A percentile compares a stretch with the other conserved stretches of the same genome.
Evolutionary conservation across 139 green algal genomes (phyloP).

Genomic region (Coelastrella sp.): DNA sequence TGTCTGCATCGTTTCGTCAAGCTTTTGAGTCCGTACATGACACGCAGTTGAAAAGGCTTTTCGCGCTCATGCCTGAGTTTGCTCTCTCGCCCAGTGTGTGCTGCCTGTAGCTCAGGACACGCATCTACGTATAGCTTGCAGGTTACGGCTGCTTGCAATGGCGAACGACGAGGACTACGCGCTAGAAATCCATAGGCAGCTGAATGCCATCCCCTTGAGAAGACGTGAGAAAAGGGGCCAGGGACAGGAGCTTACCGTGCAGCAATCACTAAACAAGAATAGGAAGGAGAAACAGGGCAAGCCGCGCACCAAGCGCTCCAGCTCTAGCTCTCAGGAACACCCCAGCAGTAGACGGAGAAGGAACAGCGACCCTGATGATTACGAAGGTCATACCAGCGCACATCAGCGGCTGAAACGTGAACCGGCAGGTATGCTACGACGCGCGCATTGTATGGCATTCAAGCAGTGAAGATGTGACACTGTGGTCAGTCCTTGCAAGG

Average conservation of each 20-base stretch:
- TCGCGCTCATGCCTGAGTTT: too few species aligned
- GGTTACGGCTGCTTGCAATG: neutral
- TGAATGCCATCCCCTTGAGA: slow-evolving; percentile 31
- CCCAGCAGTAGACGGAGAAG: slow-evolving; percentile 35
- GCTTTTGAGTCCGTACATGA: too few species aligned
- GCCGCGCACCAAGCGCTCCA: slow-evolving; percentile 2
- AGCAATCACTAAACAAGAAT: slow-evolving; percentile 1
- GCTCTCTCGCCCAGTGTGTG: too few species aligned
- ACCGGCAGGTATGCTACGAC: neutral
- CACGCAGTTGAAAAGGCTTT: too few species aligned
- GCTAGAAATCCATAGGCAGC: slow-evolving; percentile 36
- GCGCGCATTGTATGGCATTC: too few species aligned
- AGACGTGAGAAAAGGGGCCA: slow-evolving; percentile 1
- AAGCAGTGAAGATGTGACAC: too few species aligned
- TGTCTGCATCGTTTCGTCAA: too few species aligned
- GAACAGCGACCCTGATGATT: slow-evolving; percentile 34
- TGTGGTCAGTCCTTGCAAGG: too few species aligned
- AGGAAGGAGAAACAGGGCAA: slow-evolving; percentile 1
- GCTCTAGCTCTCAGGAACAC: slow-evolving; percentile 38
- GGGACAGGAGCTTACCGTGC: neutral
- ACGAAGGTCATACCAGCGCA: slow-evolving; percentile 34
- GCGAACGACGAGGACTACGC: slow-evolving; percentile 35
- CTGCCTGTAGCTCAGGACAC: too few species aligned
- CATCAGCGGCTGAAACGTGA: slow-evolving; percentile 34
- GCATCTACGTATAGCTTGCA: too few species aligned